Evolutionary conservation across 139 green algal genomes (phyloP).

Genomic region (Gonium pectorale): DNA sequence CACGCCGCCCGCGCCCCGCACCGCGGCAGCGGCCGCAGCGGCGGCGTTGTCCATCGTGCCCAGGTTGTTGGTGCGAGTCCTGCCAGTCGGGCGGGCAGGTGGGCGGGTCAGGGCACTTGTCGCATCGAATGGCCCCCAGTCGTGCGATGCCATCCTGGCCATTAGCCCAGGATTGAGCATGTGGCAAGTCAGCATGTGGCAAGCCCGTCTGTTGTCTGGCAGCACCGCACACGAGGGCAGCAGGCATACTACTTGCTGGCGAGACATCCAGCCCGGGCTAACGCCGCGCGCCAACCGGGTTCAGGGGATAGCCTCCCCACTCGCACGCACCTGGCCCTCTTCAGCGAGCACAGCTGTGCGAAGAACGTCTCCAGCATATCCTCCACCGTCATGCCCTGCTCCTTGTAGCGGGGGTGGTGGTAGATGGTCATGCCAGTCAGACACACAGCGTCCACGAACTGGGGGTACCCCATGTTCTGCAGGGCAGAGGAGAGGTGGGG

Average conservation of each 20-base stretch:
- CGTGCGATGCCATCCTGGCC: too few species aligned
- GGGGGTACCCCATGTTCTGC: constrained; percentile 50
- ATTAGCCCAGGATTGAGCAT: too few species aligned
- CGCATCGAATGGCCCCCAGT: too few species aligned
- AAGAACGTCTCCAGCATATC: constrained; percentile 65
- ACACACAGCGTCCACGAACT: constrained; percentile 56
- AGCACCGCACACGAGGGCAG: too few species aligned
- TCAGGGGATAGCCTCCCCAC: background rate
- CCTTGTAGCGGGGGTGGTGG: constrained; percentile 44
- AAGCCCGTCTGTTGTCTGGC: too few species aligned
- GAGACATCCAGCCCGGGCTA: too few species aligned
- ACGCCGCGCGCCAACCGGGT: too few species aligned
- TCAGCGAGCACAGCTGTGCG: constrained; percentile 41
- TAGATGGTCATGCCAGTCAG: constrained; percentile 55
- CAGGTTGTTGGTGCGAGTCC: constrained; percentile 1
- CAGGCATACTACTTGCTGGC: too few species aligned
- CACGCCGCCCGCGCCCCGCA: background rate
- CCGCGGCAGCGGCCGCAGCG: constrained; percentile 10
- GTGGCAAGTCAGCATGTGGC: too few species aligned
- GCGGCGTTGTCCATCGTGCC: constrained; percentile 1
- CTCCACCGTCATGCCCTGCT: constrained; percentile 47
- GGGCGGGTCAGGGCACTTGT: too few species aligned
- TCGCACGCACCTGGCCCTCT: constrained; percentile 5
- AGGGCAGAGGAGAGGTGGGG: background rate
- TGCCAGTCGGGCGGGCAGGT: too few species aligned